Evolutionary conservation across 1,284 basidiomycete species (phyloP).

Genomic region (Anthracocystis walkeri): DNA sequence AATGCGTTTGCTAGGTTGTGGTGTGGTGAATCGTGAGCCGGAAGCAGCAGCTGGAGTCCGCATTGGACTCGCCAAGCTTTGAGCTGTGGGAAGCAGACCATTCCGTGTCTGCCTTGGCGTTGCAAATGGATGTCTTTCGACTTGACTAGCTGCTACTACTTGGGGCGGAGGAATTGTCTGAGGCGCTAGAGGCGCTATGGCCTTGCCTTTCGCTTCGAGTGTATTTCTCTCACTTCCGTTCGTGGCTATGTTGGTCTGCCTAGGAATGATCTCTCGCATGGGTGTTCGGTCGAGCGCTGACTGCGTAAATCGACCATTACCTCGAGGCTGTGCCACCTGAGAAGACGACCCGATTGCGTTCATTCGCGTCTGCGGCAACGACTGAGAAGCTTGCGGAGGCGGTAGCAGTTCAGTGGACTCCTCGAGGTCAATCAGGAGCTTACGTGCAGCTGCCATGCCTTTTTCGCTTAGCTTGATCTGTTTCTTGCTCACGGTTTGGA

Average conservation of each 20-base stretch:
- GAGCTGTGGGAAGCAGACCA: slow-evolving; percentile 4
- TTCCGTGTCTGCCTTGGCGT: slow-evolving; percentile 24
- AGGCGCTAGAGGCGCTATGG: neutral
- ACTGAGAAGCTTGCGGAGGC: slow-evolving; percentile 26
- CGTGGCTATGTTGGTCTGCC: slow-evolving; percentile 1
- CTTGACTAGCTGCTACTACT: slow-evolving; percentile 3
- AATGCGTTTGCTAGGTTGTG: slow-evolving; percentile 37
- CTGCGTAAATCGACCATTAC: neutral
- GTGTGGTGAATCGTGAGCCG: slow-evolving; percentile 26
- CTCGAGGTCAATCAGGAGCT: slow-evolving; percentile 35
- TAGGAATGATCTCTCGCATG: slow-evolving; percentile 28
- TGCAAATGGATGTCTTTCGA: slow-evolving; percentile 14
- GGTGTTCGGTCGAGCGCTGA: slow-evolving; percentile 9
- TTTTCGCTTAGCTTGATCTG: slow-evolving; percentile 38
- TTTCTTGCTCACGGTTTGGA: slow-evolving; percentile 31
- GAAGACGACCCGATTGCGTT: neutral
- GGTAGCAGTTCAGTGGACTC: slow-evolving; percentile 18
- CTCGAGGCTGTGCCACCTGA: neutral
- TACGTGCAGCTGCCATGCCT: slow-evolving; percentile 28
- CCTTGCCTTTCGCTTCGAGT: neutral
- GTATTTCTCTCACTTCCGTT: neutral
- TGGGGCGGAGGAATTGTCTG: slow-evolving; percentile 5
- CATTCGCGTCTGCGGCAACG: slow-evolving; percentile 6
- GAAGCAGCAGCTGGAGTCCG: slow-evolving; percentile 11
- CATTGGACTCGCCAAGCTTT: slow-evolving; percentile 21